These are phyloP conservation scores for Saturnispora mendoncae DNA, from an alignment of 805 yeast genomes.

Conservation along the genomic window DNA sequence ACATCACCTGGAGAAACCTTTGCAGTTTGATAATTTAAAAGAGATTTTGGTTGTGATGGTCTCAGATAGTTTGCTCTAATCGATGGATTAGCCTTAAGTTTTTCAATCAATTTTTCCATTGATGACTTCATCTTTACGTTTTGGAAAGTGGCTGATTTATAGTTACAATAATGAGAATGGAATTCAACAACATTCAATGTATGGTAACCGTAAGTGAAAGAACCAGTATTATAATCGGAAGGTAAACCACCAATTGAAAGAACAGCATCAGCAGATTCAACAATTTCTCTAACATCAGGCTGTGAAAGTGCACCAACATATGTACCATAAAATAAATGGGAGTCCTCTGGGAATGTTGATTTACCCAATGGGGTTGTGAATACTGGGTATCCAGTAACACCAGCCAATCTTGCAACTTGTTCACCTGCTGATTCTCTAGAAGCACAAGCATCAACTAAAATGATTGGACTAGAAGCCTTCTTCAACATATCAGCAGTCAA, in stretches of 20 bases:
- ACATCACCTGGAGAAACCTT: conserved; percentile 36
- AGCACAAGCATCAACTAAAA: conserved; percentile 84
- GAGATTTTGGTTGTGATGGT: conserved; percentile 44
- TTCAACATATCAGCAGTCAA: conserved; percentile 42
- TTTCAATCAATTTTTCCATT: conserved; percentile 34
- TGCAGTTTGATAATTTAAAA: conserved; percentile 30
- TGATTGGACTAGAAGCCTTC: conserved; percentile 58
- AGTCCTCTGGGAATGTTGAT: conserved; percentile 63
- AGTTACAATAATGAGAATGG: conserved; percentile 69
- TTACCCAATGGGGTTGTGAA: conserved; percentile 90
- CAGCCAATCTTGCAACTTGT: conserved; percentile 57
- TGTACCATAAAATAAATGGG: conserved; percentile 73
- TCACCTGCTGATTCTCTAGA: conserved; percentile 60
- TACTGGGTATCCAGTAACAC: conserved; percentile 67
- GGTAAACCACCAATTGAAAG: conserved; percentile 74
- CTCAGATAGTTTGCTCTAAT: conserved; percentile 36
- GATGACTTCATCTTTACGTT: conserved; percentile 63
- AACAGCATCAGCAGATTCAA: conserved; percentile 66
- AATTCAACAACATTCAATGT: conserved; percentile 70
- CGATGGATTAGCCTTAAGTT: conserved; percentile 24
- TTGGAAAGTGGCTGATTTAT: conserved; percentile 60
- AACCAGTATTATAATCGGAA: conserved; percentile 87
- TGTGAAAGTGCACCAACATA: conserved; percentile 75
- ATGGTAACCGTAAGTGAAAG: conserved; percentile 67
- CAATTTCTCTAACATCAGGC: conserved; percentile 63